Evolutionary conservation across 2,329 filamentous ascomycete genomes (phyloP).

Genomic region (Onygenales sp.): DNA sequence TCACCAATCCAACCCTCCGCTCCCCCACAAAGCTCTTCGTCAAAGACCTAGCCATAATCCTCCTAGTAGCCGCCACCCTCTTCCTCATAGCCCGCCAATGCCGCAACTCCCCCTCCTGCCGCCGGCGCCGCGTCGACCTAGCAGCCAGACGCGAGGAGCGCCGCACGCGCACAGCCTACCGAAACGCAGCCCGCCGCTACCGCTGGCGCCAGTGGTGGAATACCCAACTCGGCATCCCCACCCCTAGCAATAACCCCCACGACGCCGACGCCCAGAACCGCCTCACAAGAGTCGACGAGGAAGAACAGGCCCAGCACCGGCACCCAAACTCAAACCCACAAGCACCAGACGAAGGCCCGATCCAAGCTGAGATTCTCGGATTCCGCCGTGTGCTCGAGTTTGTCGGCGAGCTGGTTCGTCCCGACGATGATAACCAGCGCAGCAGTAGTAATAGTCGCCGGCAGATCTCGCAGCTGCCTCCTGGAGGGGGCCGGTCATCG

Average conservation of each 20-base stretch:
- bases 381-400: slow-evolving; percentile 44
- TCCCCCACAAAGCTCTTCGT: slow-evolving; percentile 11
- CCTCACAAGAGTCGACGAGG: slow-evolving; percentile 39
- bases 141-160: slow-evolving; percentile 47
- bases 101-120: slow-evolving; percentile 31
- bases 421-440: slow-evolving; percentile 20
- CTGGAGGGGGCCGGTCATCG: background rate
- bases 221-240: slow-evolving; percentile 18
- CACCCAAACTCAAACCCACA: slow-evolving; percentile 15
- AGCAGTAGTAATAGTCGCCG: slow-evolving; percentile 1
- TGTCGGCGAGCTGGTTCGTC: slow-evolving; percentile 40
- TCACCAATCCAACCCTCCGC: background rate
- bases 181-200: slow-evolving; percentile 43
- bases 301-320: slow-evolving; percentile 31
- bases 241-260: slow-evolving; percentile 19
- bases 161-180: slow-evolving; percentile 42
- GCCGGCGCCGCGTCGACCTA: slow-evolving; percentile 42
- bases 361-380: slow-evolving; percentile 42
- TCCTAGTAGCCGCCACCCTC: slow-evolving; percentile 31
- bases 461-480: background rate
- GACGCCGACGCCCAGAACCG: slow-evolving; percentile 27
- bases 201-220: slow-evolving; percentile 44
- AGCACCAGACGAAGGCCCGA: slow-evolving; percentile 23
- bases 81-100: slow-evolving; percentile 32
- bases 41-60: slow-evolving; percentile 32